Conservation (phyloP, 345 rosid genomes). For the Syzygium aqueum region DNA sequence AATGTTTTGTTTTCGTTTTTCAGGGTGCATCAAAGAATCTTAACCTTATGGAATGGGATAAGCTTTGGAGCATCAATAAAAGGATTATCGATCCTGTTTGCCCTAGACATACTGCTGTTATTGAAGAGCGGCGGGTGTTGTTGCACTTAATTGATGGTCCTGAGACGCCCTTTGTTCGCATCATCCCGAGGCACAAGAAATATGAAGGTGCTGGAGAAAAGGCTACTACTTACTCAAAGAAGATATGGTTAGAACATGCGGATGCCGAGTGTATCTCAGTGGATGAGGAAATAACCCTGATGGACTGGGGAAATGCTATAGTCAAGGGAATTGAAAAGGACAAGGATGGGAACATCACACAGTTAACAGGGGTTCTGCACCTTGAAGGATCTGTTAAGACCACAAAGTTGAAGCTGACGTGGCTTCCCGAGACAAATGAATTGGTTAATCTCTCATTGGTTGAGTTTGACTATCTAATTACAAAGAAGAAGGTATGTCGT, state of each 20-base stretch:
- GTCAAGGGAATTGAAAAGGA: conserved; percentile 60
- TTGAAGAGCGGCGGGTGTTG: conserved; percentile 48
- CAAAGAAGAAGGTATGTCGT: conserved; percentile 55
- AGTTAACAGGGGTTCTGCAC: conserved; percentile 58
- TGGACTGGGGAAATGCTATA: conserved; percentile 95
- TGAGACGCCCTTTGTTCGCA: conserved; percentile 55
- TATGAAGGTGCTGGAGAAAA: conserved; percentile 92
- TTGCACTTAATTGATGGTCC: conserved; percentile 61
- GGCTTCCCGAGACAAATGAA: conserved; percentile 62
- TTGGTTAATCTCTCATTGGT: conserved; percentile 49
- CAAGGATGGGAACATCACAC: conserved; percentile 42
- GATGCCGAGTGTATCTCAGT: conserved; percentile 63
- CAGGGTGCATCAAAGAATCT: conserved; percentile 94
- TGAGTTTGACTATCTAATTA: conserved; percentile 56
- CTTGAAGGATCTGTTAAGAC: conserved; percentile 85
- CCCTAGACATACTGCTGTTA: conserved; percentile 89
- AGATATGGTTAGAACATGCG: conserved; percentile 68
- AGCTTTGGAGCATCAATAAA: conserved; percentile 93
- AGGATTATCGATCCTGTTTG: conserved; percentile 90
- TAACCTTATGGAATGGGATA: conserved; percentile 98
- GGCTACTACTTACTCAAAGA: conserved; percentile 71
- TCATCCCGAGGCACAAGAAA: conserved; percentile 83
- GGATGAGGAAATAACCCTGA: conserved; percentile 76
- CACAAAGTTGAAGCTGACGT: conserved; percentile 84
- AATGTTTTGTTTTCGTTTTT: conserved; percentile 1